These are phyloP conservation scores for Hypoxylon fragiforme DNA, from an alignment of 495 filamentous ascomycete genomes.

Conservation along the genomic window DNA sequence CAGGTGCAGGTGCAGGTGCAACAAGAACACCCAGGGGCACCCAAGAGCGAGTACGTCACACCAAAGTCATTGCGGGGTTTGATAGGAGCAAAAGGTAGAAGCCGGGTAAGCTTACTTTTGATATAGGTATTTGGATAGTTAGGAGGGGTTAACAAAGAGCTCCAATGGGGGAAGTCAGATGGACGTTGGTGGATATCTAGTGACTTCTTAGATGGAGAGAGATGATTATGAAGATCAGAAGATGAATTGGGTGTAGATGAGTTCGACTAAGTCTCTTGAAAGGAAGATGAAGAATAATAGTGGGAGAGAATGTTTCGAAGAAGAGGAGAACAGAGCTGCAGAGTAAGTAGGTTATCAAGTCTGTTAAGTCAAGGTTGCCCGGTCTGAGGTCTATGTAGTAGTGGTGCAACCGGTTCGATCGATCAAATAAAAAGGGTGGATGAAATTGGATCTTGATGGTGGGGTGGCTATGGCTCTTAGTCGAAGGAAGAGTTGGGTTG, in stretches of 20 bases:
- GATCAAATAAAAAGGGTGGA: conserved; percentile 27
- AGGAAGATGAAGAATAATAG: conserved; percentile 4
- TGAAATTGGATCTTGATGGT: conserved; percentile 8
- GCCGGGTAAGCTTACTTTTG: conserved; percentile 30
- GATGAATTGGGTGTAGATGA: neutral
- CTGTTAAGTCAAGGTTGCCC: conserved; percentile 14
- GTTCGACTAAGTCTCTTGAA: too few species aligned
- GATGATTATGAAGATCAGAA: conserved; percentile 10
- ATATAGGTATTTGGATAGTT: conserved; percentile 1
- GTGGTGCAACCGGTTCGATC: conserved; percentile 17
- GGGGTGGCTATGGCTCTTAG: conserved; percentile 27
- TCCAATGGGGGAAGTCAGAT: conserved; percentile 4
- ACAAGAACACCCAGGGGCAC: conserved; percentile 2
- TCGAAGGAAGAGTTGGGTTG: conserved; percentile 31
- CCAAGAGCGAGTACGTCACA: conserved; percentile 19
- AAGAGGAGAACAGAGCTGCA: conserved; percentile 10
- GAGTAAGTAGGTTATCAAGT: conserved; percentile 10
- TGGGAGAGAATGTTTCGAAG: conserved; percentile 2
- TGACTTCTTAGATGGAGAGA: conserved; percentile 7
- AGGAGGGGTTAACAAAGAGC: neutral
- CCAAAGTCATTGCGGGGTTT: conserved; percentile 16
- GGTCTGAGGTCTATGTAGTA: conserved; percentile 16
- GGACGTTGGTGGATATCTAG: conserved; percentile 7
- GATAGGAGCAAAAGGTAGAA: conserved; percentile 1
- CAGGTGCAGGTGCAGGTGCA: too few species aligned